A percentile compares a stretch with the other conserved stretches of the same genome.
These are phyloP conservation scores for Penicillium psychrosexuale DNA, from an alignment of 2,329 filamentous ascomycete species.

Conservation along the genomic window DNA sequence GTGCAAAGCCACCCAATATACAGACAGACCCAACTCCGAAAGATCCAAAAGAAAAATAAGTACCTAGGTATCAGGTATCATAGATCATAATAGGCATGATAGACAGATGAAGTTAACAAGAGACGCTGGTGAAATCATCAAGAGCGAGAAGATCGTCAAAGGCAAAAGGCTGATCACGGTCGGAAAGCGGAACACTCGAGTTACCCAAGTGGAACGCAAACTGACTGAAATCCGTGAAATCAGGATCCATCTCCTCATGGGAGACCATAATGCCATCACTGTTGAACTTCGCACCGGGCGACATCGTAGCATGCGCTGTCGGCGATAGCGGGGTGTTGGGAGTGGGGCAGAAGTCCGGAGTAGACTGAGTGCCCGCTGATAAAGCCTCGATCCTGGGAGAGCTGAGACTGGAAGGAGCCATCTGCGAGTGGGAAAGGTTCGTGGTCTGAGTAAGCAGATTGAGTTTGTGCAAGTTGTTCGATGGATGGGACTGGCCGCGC, in stretches of 20 bases:
- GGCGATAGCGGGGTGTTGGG: slow-evolving; percentile 32
- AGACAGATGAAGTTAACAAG: slow-evolving; percentile 20
- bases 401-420: slow-evolving; percentile 8
- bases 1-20: slow-evolving; percentile 1
- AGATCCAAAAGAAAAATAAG: slow-evolving; percentile 8
- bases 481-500: slow-evolving; percentile 24
- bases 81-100: slow-evolving; percentile 12
- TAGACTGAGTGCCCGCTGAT: slow-evolving; percentile 30
- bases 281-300: slow-evolving; percentile 15
- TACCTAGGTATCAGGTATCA: slow-evolving; percentile 11
- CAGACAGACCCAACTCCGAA: not conserved
- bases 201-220: slow-evolving; percentile 32
- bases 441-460: slow-evolving; percentile 23
- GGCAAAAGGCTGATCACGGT: slow-evolving; percentile 23
- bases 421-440: slow-evolving; percentile 4
- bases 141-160: slow-evolving; percentile 35
- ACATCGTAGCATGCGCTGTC: slow-evolving; percentile 3
- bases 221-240: slow-evolving; percentile 34
- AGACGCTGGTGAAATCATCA: slow-evolving; percentile 32
- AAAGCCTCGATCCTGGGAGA: slow-evolving; percentile 24
- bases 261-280: slow-evolving; percentile 26
- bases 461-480: slow-evolving; percentile 19
- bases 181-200: slow-evolving; percentile 18
- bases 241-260: slow-evolving; percentile 29
- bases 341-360: slow-evolving; percentile 34